Evolutionary conservation across 192 early-diverging fungal genomes (phyloP).

Genomic region (Backusella westeae): DNA sequence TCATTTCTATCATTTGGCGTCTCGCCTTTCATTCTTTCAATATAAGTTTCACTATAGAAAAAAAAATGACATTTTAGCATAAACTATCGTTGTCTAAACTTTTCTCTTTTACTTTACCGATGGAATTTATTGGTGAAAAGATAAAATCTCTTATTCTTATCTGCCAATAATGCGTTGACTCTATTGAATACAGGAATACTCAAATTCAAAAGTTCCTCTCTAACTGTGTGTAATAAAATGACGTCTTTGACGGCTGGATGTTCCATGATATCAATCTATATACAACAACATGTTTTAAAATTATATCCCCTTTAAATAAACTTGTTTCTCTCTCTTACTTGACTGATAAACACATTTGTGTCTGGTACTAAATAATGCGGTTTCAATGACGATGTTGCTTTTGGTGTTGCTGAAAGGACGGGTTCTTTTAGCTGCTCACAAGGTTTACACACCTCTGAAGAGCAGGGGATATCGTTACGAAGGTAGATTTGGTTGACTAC

Average conservation of each 20-base stretch:
- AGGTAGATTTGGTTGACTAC: conserved; percentile 97
- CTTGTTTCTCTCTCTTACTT: conserved; percentile 48
- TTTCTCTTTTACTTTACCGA: conserved; percentile 36
- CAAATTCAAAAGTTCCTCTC: conserved; percentile 87
- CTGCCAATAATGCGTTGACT: conserved; percentile 67
- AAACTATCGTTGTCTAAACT: neutral
- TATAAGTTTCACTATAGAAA: conserved; percentile 70
- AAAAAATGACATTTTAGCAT: neutral
- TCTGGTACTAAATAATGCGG: conserved; percentile 89
- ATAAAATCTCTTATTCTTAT: conserved; percentile 77
- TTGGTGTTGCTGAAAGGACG: conserved; percentile 49
- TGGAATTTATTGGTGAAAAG: conserved; percentile 97
- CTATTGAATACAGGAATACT: conserved; percentile 80
- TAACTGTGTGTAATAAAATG: conserved; percentile 90
- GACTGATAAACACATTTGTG: conserved; percentile 92
- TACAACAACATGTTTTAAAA: neutral
- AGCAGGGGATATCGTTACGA: conserved; percentile 93
- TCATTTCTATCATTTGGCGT: conserved; percentile 96
- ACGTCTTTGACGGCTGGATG: conserved; percentile 85
- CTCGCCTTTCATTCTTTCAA: conserved; percentile 78
- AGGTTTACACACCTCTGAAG: conserved; percentile 53
- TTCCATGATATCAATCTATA: conserved; percentile 91
- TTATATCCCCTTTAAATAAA: too few species aligned
- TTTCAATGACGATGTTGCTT: conserved; percentile 47
- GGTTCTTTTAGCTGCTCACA: conserved; percentile 43